Conservation (phyloP, 768 basidiomycete genomes). For the Macrolepiota albuminosa region DNA sequence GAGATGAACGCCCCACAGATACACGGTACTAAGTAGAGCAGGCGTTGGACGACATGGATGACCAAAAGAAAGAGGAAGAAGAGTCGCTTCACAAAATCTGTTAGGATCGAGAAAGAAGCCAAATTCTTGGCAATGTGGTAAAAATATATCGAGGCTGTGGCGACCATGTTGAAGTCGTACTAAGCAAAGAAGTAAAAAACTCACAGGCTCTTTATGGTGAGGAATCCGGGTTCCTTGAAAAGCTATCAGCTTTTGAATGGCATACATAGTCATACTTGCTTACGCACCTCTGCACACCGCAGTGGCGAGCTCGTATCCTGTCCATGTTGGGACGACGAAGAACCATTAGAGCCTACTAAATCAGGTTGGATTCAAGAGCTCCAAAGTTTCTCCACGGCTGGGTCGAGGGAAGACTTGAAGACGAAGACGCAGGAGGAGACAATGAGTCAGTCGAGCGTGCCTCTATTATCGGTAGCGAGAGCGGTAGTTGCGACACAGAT, state of each 20-base stretch:
- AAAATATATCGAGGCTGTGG: slow-evolving; percentile 53
- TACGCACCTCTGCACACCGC: slow-evolving; percentile 34
- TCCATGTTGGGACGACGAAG: slow-evolving; percentile 34
- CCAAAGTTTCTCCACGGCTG: slow-evolving; percentile 35
- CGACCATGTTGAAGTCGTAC: slow-evolving; percentile 5
- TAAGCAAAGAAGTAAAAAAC: slow-evolving; percentile 7
- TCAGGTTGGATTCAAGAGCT: slow-evolving; percentile 33
- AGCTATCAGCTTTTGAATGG: slow-evolving; percentile 1
- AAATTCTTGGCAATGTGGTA: slow-evolving; percentile 51
- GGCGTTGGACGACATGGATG: slow-evolving; percentile 45
- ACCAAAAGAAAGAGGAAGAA: slow-evolving; percentile 46
- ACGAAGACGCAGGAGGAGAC: slow-evolving; percentile 38
- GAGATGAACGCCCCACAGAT: slow-evolving; percentile 52
- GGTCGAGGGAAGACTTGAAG: slow-evolving; percentile 45
- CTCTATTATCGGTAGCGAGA: slow-evolving; percentile 27
- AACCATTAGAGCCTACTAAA: slow-evolving; percentile 39
- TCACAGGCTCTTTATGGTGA: slow-evolving; percentile 34
- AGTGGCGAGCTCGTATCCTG: slow-evolving; percentile 31
- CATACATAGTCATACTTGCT: background rate
- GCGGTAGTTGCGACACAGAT: slow-evolving; percentile 27
- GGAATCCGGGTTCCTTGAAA: slow-evolving; percentile 34
- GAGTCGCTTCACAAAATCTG: slow-evolving; percentile 42
- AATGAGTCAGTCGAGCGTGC: slow-evolving; percentile 23
- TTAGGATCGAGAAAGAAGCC: slow-evolving; percentile 60
- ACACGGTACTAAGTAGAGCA: slow-evolving; percentile 43